Conservation (phyloP, 2,329 filamentous ascomycete species). For the Orbilia blumenaviensis region DNA sequence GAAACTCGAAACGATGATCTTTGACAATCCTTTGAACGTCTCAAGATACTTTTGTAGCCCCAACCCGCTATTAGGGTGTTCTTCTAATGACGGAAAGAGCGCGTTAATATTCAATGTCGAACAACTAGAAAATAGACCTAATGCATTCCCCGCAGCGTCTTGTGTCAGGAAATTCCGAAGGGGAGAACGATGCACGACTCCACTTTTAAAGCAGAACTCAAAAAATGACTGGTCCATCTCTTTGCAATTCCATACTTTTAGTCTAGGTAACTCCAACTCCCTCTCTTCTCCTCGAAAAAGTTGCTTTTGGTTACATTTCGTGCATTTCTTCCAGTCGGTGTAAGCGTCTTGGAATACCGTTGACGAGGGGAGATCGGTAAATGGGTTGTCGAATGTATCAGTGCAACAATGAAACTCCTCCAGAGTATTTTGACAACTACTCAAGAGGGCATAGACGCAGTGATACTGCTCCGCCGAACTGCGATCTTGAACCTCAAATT, state of each 20-base stretch:
- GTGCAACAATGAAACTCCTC: slow-evolving; percentile 12
- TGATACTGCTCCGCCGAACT: slow-evolving; percentile 2
- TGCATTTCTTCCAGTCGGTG: not conserved
- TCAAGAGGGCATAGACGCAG: slow-evolving; percentile 20
- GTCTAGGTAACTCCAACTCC: not conserved
- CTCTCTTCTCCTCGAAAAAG: not conserved
- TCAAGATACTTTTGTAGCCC: slow-evolving; percentile 12
- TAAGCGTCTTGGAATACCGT: slow-evolving; percentile 6
- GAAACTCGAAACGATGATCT: not conserved
- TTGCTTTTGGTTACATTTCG: not conserved
- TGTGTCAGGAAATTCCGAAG: slow-evolving; percentile 1
- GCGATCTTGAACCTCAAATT: not conserved
- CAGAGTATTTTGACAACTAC: slow-evolving; percentile 29
- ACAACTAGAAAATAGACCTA: not conserved
- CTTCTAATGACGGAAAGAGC: not conserved
- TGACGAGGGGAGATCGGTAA: not conserved
- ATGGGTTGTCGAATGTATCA: not conserved
- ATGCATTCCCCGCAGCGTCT: not conserved
- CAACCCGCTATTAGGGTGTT: not conserved
- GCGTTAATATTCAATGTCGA: slow-evolving; percentile 18
- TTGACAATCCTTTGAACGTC: slow-evolving; percentile 20
- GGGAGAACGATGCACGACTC: not conserved
- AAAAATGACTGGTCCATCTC: slow-evolving; percentile 5
- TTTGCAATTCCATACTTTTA: slow-evolving; percentile 14
- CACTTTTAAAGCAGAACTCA: not conserved